A percentile compares a stretch with the other conserved stretches of the same genome.
phyloP scores from a whole-genome alignment of 805 yeast species.

The Yamadazyma philogaea region DNA sequence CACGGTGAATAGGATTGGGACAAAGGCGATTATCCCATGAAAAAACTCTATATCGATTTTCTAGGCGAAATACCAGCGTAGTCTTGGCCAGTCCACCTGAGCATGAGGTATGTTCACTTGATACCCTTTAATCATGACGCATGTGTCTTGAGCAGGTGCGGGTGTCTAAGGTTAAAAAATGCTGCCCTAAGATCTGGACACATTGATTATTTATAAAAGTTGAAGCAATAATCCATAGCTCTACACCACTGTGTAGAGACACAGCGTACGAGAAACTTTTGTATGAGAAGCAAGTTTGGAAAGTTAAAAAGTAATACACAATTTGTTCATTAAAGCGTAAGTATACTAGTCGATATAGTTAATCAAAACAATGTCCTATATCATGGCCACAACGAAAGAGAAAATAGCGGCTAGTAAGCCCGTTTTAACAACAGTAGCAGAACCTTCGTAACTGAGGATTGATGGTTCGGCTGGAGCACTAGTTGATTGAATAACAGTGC shows the following conservation, averaged over 20 bases:
- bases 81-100: neutral
- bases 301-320: conserved; percentile 1
- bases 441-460: conserved; percentile 26
- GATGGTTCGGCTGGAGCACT: conserved; percentile 15
- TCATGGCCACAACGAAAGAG: conserved; percentile 16
- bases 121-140: neutral
- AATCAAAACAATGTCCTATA: conserved; percentile 5
- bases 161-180: neutral
- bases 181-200: conserved; percentile 5
- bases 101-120: conserved; percentile 1
- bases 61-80: neutral
- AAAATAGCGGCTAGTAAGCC: conserved; percentile 24
- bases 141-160: neutral
- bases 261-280: conserved; percentile 6
- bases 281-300: conserved; percentile 3
- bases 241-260: neutral
- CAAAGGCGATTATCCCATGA: neutral
- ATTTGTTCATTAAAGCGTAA: conserved; percentile 2
- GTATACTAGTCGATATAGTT: neutral
- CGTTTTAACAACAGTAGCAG: conserved; percentile 24
- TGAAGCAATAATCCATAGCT: too few species aligned
- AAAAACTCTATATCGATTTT: neutral
- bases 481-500: conserved; percentile 12
- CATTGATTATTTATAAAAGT: neutral
- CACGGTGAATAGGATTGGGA: neutral